Evolutionary conservation across 2,329 filamentous ascomycete species (phyloP).

Genomic region (Parafenestella ontariensis): DNA sequence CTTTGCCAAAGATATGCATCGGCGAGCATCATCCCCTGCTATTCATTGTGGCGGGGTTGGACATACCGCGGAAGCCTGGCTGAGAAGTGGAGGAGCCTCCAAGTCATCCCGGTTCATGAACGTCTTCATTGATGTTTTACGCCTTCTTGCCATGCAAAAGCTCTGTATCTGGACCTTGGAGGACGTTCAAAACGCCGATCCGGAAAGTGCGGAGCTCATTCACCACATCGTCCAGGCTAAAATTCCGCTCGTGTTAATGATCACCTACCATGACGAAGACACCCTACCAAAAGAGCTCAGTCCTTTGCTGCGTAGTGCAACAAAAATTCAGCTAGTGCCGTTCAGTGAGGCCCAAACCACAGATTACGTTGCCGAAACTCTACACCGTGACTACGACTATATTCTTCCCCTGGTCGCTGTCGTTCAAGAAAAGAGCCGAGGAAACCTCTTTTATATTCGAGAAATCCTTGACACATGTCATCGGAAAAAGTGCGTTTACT

Average conservation of each 20-base stretch:
- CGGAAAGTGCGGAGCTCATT: constrained; percentile 84
- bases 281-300: constrained; percentile 46
- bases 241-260: constrained; percentile 72
- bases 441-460: constrained; percentile 89
- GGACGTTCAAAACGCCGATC: constrained; percentile 88
- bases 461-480: constrained; percentile 90
- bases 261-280: constrained; percentile 65
- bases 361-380: constrained; percentile 80
- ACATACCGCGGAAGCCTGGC: constrained; percentile 54
- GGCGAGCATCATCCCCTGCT: constrained; percentile 43
- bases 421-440: constrained; percentile 85
- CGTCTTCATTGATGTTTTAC: constrained; percentile 84
- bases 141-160: constrained; percentile 81
- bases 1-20: constrained; percentile 16
- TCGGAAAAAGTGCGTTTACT: constrained; percentile 87
- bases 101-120: constrained; percentile 79
- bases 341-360: constrained; percentile 81
- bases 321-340: constrained; percentile 73
- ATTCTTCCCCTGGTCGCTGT: constrained; percentile 81
- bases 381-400: constrained; percentile 75
- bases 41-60: constrained; percentile 46
- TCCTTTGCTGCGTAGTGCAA: constrained; percentile 53
- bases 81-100: constrained; percentile 53
- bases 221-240: constrained; percentile 78
- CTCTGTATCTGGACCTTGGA: constrained; percentile 89